These are phyloP conservation scores for Fusarium mundagurra DNA, from an alignment of 2,329 filamentous ascomycete species.

Conservation along the genomic window DNA sequence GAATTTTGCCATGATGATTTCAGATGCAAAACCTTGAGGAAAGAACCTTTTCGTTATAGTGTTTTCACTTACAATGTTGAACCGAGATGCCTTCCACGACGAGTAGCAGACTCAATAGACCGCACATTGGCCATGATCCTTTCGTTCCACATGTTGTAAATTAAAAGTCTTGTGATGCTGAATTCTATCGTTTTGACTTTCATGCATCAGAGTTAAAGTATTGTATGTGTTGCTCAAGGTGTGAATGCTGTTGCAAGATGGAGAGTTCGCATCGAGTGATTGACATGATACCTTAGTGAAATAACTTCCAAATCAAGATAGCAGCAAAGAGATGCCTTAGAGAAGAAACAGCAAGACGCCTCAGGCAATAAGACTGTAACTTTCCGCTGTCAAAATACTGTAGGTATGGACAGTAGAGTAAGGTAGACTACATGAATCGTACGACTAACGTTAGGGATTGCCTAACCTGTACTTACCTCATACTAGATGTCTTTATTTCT, in stretches of 20 bases:
- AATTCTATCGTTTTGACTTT: not conserved
- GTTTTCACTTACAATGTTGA: not conserved
- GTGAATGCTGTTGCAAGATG: not conserved
- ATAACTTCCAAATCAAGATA: constrained; percentile 83
- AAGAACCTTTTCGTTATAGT: not conserved
- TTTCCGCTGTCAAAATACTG: not conserved
- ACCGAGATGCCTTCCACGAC: not conserved
- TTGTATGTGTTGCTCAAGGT: not conserved
- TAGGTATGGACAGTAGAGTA: not conserved
- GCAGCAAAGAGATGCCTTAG: constrained; percentile 79
- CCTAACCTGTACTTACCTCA: not conserved
- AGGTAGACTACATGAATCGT: not conserved
- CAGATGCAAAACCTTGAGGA: not conserved
- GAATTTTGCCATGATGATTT: not conserved
- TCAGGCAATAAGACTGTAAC: constrained; percentile 4
- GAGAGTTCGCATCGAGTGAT: not conserved
- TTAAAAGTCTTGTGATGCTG: not conserved
- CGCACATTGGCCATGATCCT: too few relatives aligned
- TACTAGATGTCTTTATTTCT: not conserved
- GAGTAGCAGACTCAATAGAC: not conserved
- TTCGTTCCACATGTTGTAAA: accelerated
- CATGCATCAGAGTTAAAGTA: not conserved
- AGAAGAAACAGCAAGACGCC: constrained; percentile 7
- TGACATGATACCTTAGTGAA: not conserved
- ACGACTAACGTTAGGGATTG: not conserved